These are phyloP conservation scores for Xylaria sp. DNA, from an alignment of 2,329 filamentous ascomycete species.

Conservation along the genomic window DNA sequence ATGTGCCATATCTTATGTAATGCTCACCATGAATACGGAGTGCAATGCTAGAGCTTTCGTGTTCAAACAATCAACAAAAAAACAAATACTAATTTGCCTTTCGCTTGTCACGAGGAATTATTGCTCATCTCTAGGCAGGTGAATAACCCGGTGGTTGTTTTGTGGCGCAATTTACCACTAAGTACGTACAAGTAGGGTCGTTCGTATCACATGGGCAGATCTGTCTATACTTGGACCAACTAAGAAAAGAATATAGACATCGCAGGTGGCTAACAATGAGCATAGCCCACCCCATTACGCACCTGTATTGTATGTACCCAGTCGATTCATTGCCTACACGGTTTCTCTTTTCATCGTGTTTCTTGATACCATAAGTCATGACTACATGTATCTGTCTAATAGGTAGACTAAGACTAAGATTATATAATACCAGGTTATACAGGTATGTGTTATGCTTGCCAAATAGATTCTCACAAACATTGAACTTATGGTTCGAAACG, in stretches of 20 bases:
- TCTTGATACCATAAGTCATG: too few species aligned
- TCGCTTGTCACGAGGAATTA: slow-evolving; percentile 2
- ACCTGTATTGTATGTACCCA: background rate
- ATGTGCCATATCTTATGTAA: too few species aligned
- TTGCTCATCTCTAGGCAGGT: slow-evolving; percentile 1
- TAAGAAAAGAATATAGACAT: background rate
- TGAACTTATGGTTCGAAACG: too few species aligned
- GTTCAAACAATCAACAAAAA: background rate
- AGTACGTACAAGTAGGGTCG: slow-evolving; percentile 6
- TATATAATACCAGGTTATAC: too few species aligned
- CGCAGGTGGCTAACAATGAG: slow-evolving; percentile 9
- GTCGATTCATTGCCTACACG: too few species aligned
- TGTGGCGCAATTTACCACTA: slow-evolving; percentile 11
- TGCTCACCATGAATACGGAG: background rate
- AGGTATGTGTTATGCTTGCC: too few species aligned
- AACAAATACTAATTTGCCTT: background rate
- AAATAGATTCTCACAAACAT: too few species aligned
- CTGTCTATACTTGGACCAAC: slow-evolving; percentile 1
- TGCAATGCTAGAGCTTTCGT: background rate
- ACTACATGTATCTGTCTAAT: too few species aligned
- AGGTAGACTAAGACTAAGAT: too few species aligned
- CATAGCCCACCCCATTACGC: slow-evolving; percentile 7
- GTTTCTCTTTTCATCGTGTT: too few species aligned
- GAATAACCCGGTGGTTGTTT: background rate
- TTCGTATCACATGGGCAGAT: slow-evolving; percentile 25